phyloP scores from a whole-genome alignment of 257 asterid genomes.

The Solanum paucissectum region DNA sequence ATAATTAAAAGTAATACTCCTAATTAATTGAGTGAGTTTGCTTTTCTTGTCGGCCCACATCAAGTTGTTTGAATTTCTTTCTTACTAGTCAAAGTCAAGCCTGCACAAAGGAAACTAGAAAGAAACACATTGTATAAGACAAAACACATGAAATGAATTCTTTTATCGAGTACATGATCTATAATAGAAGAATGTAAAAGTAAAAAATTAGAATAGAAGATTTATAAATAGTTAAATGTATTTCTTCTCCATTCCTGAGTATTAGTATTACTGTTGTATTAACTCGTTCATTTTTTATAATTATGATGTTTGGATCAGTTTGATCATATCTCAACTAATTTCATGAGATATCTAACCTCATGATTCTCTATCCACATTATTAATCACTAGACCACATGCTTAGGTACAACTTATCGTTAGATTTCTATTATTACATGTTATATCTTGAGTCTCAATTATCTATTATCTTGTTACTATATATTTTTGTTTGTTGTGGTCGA shows the following conservation, averaged over 20 bases:
- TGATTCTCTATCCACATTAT: neutral
- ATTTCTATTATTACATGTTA: neutral
- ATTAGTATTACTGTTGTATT: neutral
- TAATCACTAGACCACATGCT: neutral
- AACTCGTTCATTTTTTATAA: neutral
- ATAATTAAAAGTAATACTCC: neutral
- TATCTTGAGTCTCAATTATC: neutral
- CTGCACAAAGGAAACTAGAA: slow-evolving; percentile 8
- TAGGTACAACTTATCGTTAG: neutral
- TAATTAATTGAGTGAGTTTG: neutral
- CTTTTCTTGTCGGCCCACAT: slow-evolving; percentile 14
- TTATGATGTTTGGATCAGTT: neutral
- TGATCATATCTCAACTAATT: neutral
- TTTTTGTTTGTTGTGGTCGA: neutral
- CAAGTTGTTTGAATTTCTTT: slow-evolving; percentile 11
- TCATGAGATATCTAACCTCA: neutral
- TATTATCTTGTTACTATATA: neutral
- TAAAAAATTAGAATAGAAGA: neutral
- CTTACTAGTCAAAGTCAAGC: slow-evolving; percentile 36
- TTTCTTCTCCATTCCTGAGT: neutral
- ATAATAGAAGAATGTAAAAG: neutral
- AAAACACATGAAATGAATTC: neutral
- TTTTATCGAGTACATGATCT: neutral
- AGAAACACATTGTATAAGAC: neutral
- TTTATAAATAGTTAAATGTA: neutral